Evolutionary conservation across 805 yeast genomes (phyloP), one percentile per base, ranked within the genome.

Genomic region (Metschnikowia hibisci): DNA sequence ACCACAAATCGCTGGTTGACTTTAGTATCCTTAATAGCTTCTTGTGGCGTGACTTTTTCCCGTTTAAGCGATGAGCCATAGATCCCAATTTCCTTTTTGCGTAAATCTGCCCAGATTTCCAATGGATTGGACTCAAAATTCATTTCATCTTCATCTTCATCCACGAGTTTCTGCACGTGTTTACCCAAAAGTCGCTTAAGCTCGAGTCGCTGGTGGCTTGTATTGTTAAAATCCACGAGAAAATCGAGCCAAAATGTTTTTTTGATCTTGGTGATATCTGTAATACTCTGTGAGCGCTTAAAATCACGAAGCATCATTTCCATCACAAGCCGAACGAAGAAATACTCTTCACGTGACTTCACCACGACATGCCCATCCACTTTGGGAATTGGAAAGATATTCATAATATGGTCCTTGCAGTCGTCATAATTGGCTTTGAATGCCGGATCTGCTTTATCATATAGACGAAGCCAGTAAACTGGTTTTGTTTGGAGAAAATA

Each of bases 401-500:
- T 41, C 28, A 38, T 34, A 31, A 43, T 45, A n/a, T 37, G 42
- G 11, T 34, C 37, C 15, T 42, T 44, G 20, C 28, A 11, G 3
- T 6, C 16, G 7, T 37, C 40, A 5, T 28, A 8, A 12, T 12
- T 20, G 1, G 11, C 7, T 28, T 37, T 39, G 13, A 33, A 43
- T 11, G 45, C 48, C 41, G 55, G 60, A 46, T 38, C 52, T 23
- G 65, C 60, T 8, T 61, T 53, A 12, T 67, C 60, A 43, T 80
- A 76, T 28, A 87, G 61, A 11, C 79, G 64, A 2, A 81, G 71
- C 57, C 90, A 73, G 55, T 91, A 91, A 0, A 62, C 60, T 0
- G 96, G 86, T 54, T 87, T 87, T 0, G 95, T 85, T 60, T 93
- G 98, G 34, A 93, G 62, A 20, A 91, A 64, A 56, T 84, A 93